These are phyloP conservation scores for Leccinellum rugosiceps DNA, from an alignment of 768 basidiomycete species.

Conservation along the genomic window DNA sequence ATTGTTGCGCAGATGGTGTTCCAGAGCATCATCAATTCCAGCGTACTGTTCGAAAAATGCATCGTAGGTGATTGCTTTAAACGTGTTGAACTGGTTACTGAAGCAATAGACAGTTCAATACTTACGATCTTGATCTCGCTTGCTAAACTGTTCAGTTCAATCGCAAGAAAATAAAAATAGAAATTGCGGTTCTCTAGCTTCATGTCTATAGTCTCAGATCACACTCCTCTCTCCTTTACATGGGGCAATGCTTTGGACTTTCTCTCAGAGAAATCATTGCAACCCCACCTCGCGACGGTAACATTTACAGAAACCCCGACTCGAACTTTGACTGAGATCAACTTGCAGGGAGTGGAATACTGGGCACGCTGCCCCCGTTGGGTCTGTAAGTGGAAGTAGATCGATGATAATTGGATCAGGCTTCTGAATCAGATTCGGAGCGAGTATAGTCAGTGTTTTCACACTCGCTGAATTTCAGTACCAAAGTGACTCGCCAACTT, in stretches of 20 bases:
- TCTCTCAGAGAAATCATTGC: neutral
- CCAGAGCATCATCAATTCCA: constrained; percentile 20
- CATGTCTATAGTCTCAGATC: neutral
- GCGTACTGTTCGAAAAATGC: constrained; percentile 22
- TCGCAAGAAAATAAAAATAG: neutral
- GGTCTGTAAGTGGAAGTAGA: too few species aligned
- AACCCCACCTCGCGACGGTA: too few species aligned
- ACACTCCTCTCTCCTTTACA: neutral
- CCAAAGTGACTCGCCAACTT: too few species aligned
- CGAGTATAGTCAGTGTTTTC: too few species aligned
- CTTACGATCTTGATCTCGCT: neutral
- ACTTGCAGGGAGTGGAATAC: neutral
- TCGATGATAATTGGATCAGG: too few species aligned
- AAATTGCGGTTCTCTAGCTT: too few species aligned
- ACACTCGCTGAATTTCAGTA: too few species aligned
- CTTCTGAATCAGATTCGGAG: too few species aligned
- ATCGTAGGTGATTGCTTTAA: constrained; percentile 9
- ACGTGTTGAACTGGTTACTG: neutral
- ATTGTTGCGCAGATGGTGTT: constrained; percentile 21
- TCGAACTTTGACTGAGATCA: too few species aligned
- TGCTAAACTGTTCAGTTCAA: neutral
- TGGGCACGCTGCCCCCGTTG: too few species aligned
- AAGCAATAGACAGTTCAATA: constrained; percentile 10
- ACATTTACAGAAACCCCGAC: too few species aligned
- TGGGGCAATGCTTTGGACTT: neutral